phyloP scores from a whole-genome alignment of 768 basidiomycete genomes.

The Tricholomella constricta region DNA sequence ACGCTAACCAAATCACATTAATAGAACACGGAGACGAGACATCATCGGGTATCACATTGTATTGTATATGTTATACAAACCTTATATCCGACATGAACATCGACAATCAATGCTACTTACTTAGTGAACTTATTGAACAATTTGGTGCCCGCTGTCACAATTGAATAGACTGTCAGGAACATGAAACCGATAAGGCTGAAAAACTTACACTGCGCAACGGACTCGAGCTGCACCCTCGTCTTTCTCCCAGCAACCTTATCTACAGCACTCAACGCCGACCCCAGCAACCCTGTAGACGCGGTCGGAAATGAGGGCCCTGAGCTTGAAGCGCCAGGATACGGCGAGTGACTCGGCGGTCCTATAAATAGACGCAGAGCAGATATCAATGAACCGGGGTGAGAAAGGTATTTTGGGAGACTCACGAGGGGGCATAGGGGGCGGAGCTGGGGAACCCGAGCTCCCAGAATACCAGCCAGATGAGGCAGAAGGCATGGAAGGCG shows the following conservation, averaged over 20 bases:
- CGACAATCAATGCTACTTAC: not conserved
- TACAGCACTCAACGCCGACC: slow-evolving; percentile 49
- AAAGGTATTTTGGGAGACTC: slow-evolving; percentile 22
- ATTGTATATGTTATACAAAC: too few relatives aligned
- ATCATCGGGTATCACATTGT: not conserved
- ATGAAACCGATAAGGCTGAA: slow-evolving; percentile 7
- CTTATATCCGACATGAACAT: not conserved
- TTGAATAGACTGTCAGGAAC: slow-evolving; percentile 13
- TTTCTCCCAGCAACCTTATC: slow-evolving; percentile 58
- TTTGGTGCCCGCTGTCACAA: slow-evolving; percentile 35
- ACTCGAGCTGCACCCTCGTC: slow-evolving; percentile 51
- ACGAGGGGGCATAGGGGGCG: slow-evolving; percentile 40
- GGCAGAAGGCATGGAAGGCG: slow-evolving; percentile 18
- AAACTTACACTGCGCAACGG: slow-evolving; percentile 55
- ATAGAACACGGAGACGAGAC: not conserved
- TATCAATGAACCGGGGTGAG: not conserved
- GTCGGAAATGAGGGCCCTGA: slow-evolving; percentile 30
- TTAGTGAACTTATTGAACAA: slow-evolving; percentile 33
- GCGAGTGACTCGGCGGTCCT: slow-evolving; percentile 26
- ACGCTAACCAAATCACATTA: not conserved
- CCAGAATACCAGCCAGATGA: slow-evolving; percentile 23
- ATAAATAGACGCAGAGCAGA: slow-evolving; percentile 13
- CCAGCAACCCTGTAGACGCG: slow-evolving; percentile 35
- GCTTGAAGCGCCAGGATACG: slow-evolving; percentile 22
- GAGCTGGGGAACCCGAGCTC: slow-evolving; percentile 20